Percentiles rank a stretch among this genome's conserved stretches.
Conservation (phyloP, 1,284 basidiomycete species). For the Leccinum angustisporum region DNA sequence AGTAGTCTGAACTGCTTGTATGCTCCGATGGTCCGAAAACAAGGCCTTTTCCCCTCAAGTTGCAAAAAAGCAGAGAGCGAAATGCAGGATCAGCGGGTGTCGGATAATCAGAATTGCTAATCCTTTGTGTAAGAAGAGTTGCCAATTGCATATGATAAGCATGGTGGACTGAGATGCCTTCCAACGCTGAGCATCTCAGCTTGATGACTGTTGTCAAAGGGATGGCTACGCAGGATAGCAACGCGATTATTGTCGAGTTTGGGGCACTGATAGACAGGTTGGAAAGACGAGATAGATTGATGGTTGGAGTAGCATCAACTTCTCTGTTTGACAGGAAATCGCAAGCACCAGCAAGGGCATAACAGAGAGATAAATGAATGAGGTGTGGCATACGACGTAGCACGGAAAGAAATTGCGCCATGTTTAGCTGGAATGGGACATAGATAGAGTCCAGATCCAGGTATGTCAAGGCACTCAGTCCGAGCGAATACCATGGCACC, state of each 20-base stretch:
- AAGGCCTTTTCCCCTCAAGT: neutral
- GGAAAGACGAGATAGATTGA: neutral
- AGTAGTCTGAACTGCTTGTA: neutral
- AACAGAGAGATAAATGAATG: conserved; percentile 5
- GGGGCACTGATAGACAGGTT: neutral
- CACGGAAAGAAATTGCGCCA: conserved; percentile 21
- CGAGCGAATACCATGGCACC: neutral
- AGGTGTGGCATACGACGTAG: conserved; percentile 31
- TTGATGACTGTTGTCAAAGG: neutral
- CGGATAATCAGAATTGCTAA: neutral
- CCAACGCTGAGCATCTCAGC: neutral
- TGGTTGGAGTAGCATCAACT: neutral
- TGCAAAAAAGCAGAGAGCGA: neutral
- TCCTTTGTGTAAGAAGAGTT: neutral
- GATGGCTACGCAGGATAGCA: neutral
- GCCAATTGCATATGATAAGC: neutral
- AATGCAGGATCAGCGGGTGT: neutral
- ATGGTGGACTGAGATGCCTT: neutral
- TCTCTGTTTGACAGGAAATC: neutral
- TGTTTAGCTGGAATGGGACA: neutral
- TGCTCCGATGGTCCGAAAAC: neutral
- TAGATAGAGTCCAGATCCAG: neutral
- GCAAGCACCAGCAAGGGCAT: neutral
- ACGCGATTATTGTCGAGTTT: neutral
- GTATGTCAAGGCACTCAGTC: neutral